Conservation (phyloP, 2,329 filamentous ascomycete genomes). For the Tolypocladium amazonense region DNA sequence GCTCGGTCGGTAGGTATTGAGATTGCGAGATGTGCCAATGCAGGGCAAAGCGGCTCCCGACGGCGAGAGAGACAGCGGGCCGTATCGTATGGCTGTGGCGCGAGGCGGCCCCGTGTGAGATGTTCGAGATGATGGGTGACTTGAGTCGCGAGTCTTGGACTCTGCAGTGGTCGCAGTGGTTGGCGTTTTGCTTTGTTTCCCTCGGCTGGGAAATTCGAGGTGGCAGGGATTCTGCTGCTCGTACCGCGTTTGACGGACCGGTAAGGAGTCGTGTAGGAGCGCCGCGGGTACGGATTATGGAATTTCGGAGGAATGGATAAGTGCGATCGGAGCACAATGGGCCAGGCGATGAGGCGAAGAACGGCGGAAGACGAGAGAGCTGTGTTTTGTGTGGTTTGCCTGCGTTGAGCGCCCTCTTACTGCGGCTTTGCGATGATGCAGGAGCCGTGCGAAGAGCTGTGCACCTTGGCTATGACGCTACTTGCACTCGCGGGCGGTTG, state of each 20-base stretch:
- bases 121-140: not conserved
- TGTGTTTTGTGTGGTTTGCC: not conserved
- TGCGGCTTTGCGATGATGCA: not conserved
- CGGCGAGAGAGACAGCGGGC: not conserved
- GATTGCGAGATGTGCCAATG: not conserved
- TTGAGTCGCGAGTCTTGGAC: not conserved
- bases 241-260: not conserved
- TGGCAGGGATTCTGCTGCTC: not conserved
- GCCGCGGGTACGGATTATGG: not conserved
- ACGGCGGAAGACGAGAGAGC: not conserved
- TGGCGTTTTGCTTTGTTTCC: not conserved
- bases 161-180: not conserved
- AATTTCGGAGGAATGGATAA: not conserved
- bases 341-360: not conserved
- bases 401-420: not conserved
- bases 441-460: not conserved
- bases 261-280: not conserved
- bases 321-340: not conserved
- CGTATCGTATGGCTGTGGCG: not conserved
- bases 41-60: not conserved
- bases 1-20: not conserved
- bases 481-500: not conserved
- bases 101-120: not conserved
- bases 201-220: conserved; percentile 1
- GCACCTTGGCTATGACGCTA: not conserved